Conservation (phyloP, 2,329 filamentous ascomycete species). For the Berkeleyomyces rouxiae region DNA sequence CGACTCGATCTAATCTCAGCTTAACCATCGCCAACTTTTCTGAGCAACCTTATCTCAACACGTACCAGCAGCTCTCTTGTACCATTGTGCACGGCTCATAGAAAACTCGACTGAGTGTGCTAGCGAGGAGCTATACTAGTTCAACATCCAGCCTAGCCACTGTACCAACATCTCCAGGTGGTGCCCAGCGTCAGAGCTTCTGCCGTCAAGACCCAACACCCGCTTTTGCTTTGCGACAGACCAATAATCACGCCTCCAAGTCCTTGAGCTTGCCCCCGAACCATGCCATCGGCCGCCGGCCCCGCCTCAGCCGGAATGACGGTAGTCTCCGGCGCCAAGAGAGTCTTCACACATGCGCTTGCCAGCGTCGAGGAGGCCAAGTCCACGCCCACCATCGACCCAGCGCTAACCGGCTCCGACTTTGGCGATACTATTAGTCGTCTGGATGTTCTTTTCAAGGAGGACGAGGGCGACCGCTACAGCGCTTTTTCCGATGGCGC, state of each 20-base stretch:
- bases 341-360: conserved; percentile 41
- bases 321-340: conserved; percentile 35
- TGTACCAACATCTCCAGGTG: not conserved
- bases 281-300: not conserved
- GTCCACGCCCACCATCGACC: conserved; percentile 47
- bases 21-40: not conserved
- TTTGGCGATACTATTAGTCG: conserved; percentile 33
- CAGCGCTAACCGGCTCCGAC: conserved; percentile 55
- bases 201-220: not conserved
- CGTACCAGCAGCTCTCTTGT: not conserved
- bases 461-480: conserved; percentile 17
- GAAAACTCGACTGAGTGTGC: not conserved
- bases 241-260: not conserved
- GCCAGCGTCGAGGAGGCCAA: conserved; percentile 42
- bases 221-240: not conserved
- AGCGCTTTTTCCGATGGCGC: conserved; percentile 19
- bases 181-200: not conserved
- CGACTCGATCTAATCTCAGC: not conserved
- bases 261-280: not conserved
- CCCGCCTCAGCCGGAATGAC: conserved; percentile 30
- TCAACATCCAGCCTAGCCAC: not conserved
- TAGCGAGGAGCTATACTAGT: too few relatives aligned
- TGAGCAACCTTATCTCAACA: not conserved
- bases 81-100: not conserved
- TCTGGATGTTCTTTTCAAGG: conserved; percentile 26